A percentile compares a stretch with the other conserved stretches of the same genome.
phyloP scores from a whole-genome alignment of 345 rosid species.

The Ceriops decandra region DNA sequence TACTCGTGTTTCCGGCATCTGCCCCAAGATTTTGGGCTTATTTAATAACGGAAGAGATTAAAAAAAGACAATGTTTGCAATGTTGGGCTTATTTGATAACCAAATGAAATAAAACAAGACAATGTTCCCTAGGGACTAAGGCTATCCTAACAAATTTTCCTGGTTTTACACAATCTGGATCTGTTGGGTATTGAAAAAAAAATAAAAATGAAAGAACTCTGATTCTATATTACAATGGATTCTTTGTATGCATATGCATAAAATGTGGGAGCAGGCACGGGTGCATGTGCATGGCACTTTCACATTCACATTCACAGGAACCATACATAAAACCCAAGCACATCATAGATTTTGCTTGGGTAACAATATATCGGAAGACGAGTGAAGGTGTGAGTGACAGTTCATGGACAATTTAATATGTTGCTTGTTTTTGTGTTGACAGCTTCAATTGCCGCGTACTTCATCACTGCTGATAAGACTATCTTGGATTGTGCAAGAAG shows the following conservation, averaged over 20 bases:
- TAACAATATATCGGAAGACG: too few species aligned
- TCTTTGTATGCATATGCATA: too few species aligned
- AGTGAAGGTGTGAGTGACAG: not conserved
- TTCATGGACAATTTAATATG: not conserved
- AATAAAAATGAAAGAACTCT: too few species aligned
- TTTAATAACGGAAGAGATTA: not conserved
- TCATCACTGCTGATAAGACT: conserved; percentile 59
- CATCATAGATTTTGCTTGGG: too few species aligned
- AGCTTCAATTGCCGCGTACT: conserved; percentile 57
- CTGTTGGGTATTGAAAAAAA: not conserved
- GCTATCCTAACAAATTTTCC: not conserved
- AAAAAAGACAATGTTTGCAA: not conserved
- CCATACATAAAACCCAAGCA: too few species aligned
- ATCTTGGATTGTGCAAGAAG: conserved; percentile 55
- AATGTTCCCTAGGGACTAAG: not conserved
- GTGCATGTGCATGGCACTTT: too few species aligned
- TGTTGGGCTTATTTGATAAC: not conserved
- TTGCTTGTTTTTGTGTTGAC: conserved; percentile 15
- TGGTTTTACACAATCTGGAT: not conserved
- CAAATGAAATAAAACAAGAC: not conserved
- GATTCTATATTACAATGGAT: too few species aligned
- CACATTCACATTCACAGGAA: too few species aligned
- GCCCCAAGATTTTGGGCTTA: not conserved
- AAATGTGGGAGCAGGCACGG: too few species aligned
- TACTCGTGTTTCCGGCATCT: not conserved